These are phyloP conservation scores for Ophiocordyceps sinensis DNA, from an alignment of 2,329 filamentous ascomycete species.

Conservation along the genomic window DNA sequence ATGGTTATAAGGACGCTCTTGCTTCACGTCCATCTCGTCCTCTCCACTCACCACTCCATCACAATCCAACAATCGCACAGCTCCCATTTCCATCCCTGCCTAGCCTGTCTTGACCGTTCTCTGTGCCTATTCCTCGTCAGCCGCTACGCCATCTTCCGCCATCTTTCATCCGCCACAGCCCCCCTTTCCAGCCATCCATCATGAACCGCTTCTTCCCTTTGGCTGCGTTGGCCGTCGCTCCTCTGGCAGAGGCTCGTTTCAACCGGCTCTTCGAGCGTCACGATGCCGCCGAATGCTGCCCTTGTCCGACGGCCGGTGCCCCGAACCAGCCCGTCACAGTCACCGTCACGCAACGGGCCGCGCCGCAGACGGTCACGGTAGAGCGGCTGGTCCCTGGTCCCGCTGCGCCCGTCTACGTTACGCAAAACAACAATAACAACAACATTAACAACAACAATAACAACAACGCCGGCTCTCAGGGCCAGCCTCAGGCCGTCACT, in stretches of 20 bases:
- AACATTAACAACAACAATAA: neutral
- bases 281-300: slow-evolving; percentile 13
- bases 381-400: slow-evolving; percentile 8
- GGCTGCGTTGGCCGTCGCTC: slow-evolving; percentile 12
- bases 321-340: slow-evolving; percentile 7
- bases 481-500: slow-evolving; percentile 1
- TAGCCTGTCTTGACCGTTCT: neutral
- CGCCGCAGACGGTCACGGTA: slow-evolving; percentile 6
- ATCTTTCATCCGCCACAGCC: neutral
- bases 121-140: neutral
- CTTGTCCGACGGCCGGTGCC: slow-evolving; percentile 11
- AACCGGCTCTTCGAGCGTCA: slow-evolving; percentile 7
- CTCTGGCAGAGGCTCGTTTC: slow-evolving; percentile 13
- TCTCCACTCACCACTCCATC: slow-evolving; percentile 3
- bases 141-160: neutral
- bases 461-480: neutral
- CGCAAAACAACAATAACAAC: neutral
- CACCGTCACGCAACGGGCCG: slow-evolving; percentile 11
- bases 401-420: slow-evolving; percentile 5
- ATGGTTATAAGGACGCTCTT: slow-evolving; percentile 2
- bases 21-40: neutral
- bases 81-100: neutral
- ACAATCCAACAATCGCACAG: neutral
- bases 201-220: slow-evolving; percentile 13
- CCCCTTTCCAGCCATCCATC: neutral